Evolutionary conservation across 345 rosid species (phyloP).

Genomic region (Toxicodendron radicans): DNA sequence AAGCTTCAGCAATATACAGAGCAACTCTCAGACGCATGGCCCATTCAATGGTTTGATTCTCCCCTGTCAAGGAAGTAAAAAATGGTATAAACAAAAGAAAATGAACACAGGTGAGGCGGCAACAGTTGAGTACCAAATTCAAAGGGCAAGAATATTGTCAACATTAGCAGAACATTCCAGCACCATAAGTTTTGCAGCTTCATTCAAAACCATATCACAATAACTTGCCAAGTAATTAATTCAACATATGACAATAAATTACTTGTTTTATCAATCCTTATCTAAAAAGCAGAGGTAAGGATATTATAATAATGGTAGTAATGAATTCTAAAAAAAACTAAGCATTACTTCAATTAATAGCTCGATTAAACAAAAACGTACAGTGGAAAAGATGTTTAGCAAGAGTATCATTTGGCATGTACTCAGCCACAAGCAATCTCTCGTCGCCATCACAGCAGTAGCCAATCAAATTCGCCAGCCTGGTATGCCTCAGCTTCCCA

Average conservation of each 20-base stretch:
- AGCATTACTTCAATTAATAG: neutral
- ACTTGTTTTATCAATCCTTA: neutral
- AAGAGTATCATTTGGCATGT: conserved; percentile 85
- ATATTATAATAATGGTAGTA: neutral
- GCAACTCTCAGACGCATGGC: conserved; percentile 75
- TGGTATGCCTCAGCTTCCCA: conserved; percentile 70
- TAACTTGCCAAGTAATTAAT: neutral
- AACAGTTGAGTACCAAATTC: neutral
- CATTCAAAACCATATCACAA: neutral
- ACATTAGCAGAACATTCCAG: neutral
- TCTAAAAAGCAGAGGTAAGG: neutral
- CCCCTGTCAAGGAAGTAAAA: conserved; percentile 50
- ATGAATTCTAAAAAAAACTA: neutral
- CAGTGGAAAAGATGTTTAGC: conserved; percentile 89
- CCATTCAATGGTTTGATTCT: conserved; percentile 79
- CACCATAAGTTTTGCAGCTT: neutral
- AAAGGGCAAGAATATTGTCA: neutral
- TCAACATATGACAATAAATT: neutral
- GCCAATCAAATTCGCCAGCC: conserved; percentile 85
- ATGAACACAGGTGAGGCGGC: neutral
- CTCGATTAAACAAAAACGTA: conserved; percentile 25
- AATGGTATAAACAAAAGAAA: neutral
- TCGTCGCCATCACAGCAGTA: conserved; percentile 96
- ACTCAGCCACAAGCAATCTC: conserved; percentile 87
- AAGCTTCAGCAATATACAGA: conserved; percentile 67